phyloP scores from a whole-genome alignment of 768 basidiomycete species.

The Tremella yokohamensis region DNA sequence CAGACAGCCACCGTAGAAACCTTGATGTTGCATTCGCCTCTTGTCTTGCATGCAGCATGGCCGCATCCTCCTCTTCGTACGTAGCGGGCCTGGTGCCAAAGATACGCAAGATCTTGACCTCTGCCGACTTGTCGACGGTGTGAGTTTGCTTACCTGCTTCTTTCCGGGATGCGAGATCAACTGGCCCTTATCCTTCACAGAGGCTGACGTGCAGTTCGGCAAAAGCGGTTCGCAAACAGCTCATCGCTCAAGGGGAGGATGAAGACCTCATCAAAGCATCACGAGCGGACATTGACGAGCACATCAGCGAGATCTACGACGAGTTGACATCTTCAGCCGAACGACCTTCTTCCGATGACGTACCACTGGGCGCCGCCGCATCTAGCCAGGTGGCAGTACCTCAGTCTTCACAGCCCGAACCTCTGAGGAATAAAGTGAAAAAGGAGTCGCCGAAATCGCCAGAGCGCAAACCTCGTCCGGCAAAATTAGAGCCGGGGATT shows the following conservation, averaged over 20 bases:
- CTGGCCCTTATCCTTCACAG: neutral
- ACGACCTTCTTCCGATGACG: constrained; percentile 19
- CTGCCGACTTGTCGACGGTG: constrained; percentile 3
- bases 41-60: neutral
- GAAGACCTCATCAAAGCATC: constrained; percentile 65
- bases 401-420: constrained; percentile 28
- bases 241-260: constrained; percentile 52
- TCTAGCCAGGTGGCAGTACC: constrained; percentile 16
- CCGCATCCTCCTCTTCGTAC: neutral
- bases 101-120: neutral
- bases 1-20: too few relatives aligned
- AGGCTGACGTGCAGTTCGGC: constrained; percentile 53
- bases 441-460: constrained; percentile 8
- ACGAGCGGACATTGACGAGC: constrained; percentile 64
- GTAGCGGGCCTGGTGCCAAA: neutral
- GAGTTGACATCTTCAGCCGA: constrained; percentile 26
- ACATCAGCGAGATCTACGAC: constrained; percentile 58
- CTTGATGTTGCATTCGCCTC: too few relatives aligned
- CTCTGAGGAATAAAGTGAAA: constrained; percentile 27
- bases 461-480: constrained; percentile 8
- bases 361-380: constrained; percentile 9
- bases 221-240: constrained; percentile 77
- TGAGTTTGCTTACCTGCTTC: neutral
- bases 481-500: neutral
- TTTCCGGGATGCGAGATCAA: neutral